Base-by-base conservation (phyloP, 306 rosid genomes). In the Abrus pulchellus region DNA sequence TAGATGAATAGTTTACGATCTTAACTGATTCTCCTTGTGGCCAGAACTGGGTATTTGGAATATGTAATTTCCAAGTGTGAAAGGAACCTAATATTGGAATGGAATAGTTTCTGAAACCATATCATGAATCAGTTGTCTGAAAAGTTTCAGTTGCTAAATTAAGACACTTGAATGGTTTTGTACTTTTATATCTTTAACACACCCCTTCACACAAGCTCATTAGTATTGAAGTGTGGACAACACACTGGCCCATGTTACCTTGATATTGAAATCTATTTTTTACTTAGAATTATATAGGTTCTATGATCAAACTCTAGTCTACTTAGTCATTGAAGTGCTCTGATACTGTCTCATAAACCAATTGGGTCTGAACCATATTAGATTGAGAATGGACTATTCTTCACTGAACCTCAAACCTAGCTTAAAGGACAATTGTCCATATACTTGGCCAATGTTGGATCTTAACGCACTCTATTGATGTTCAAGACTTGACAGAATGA, bases 281-380 rank as follows among this genome's bases (percentile, higher is more conserved):
- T 40, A 40, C n/a, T 36, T 13, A 63, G n/a, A 36, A 65, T n/a
- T 14, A 65, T 14, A 41, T 14, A 7, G 33, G 52, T 1, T 13
- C 33, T 40, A 40, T 48, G 71, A 64, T 40, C 20, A 27, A 64
- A 64, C 49, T 40, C 32, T 64, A 30, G 59, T 5, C 27, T 69
- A 69, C 45, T 30, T 69, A 30, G 28, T 48, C 75, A 69, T 36
- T 48, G 2, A 38, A 70, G 47, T 20, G 60, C 61, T 50, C 7
- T 9, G 62, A 28, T 20, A 33, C 1, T 54, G 12, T 29, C 10
- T 69, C 4, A 32, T 55, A 52, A 33, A 55, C 48, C 76, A 71
- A 32, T 11, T 44, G 49, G 52, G 13, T 13, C 52, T 47, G 4
- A 36, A 36, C 40, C 40, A 36, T 36, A 4, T 36, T 36, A 36